Evolutionary conservation across 2,329 filamentous ascomycete species (phyloP), one percentile per base, ranked within the genome.

Genomic region (Ophiostoma montium): DNA sequence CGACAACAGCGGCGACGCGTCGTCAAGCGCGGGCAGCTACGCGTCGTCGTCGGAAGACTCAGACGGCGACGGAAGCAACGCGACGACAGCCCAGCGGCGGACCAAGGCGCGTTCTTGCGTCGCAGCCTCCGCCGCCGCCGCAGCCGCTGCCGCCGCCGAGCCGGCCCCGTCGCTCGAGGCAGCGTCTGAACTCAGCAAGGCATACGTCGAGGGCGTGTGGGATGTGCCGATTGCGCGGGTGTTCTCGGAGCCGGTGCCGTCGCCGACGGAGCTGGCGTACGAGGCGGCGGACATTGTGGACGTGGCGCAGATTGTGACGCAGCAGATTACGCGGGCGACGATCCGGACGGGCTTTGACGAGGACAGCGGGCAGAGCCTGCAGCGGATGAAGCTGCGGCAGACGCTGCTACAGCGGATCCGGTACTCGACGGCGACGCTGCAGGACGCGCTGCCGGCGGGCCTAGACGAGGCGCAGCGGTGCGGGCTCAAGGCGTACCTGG

Each of bases 291-390:
- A 84, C 36, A 70, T 76, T 51, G 76, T 86, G 32, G 75, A 77
- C 47, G 70, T 83, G 23, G 82, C 80, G 0, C 83, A 86, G 57
- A 74, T 86, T 35, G 64, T 86, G n/a, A 80, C 80, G 2, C 80
- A 85, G 52, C 83, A 87, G 59, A 74, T 81, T 19, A 71, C 76
- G 2, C 50, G 51, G 4, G 48, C 51, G 23, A 56, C 55, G 12
- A 50, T 55, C 11, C 53, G 50, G 10, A 19, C 33, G 3, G 43
- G 39, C 18, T 49, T 51, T n/a, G 47, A 51, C 44, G 52, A 55
- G 23, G 53, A 52, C 49, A 75, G 70, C 10, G 74, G 78, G 1
- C 45, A 16, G 32, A 57, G 44, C 61, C 35, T 50, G 21, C 41
- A 48, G 10, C 39, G 50, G 19, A 16, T 36, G 2, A 59, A 64